Percentiles rank a stretch among this genome's conserved stretches.
Conservation (phyloP, 106 monocot species). For the Acorus gramineus region DNA sequence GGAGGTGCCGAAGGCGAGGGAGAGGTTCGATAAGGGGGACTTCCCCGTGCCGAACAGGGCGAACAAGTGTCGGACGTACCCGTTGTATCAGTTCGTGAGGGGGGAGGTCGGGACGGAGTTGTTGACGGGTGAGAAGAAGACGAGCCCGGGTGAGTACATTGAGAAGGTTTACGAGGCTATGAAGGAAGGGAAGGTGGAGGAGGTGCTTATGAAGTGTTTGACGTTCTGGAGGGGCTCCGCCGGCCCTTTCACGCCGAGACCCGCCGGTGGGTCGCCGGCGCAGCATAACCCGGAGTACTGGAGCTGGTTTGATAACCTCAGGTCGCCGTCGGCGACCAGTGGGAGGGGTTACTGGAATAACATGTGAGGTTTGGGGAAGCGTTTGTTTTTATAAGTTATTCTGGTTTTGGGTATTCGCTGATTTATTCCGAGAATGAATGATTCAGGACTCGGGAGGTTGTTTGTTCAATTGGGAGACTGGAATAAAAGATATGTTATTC, state of each 20-base stretch:
- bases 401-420: too few species aligned
- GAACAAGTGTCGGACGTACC: neutral
- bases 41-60: constrained; percentile 1
- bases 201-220: neutral
- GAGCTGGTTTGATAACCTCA: constrained; percentile 10
- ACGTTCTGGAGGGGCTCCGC: neutral
- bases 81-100: constrained; percentile 8
- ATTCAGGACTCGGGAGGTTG: too few species aligned
- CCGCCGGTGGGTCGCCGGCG: constrained; percentile 6
- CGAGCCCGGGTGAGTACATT: constrained; percentile 10
- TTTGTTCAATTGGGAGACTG: too few species aligned
- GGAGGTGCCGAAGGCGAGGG: constrained; percentile 12
- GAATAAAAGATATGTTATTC: too few species aligned
- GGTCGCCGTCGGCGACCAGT: constrained; percentile 7
- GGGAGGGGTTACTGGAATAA: constrained; percentile 1
- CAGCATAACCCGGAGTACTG: constrained; percentile 3
- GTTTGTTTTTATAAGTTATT: too few species aligned
- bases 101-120: constrained; percentile 3
- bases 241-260: constrained; percentile 7
- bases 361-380: neutral
- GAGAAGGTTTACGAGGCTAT: constrained; percentile 10
- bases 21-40: constrained; percentile 12
- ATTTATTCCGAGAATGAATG: too few species aligned
- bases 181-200: constrained; percentile 1
- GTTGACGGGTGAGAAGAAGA: constrained; percentile 16